phyloP scores from a whole-genome alignment of 2,329 filamentous ascomycete species.

The Didymella exigua region DNA sequence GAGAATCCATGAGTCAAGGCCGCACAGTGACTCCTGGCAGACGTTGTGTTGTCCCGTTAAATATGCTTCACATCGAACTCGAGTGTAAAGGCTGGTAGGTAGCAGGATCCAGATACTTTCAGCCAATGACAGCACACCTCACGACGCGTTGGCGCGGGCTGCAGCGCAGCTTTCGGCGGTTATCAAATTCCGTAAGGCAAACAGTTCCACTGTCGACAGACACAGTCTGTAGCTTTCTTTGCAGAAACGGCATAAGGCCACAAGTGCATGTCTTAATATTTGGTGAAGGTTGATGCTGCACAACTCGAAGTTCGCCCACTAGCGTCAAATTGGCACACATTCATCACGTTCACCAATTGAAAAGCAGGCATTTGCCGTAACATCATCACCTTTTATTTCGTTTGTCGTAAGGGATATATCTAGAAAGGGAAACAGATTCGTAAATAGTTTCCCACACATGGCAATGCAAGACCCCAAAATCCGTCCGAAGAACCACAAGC shows the following conservation, averaged over 20 bases:
- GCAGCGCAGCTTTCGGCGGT: background rate
- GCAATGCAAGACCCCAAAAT: constrained; percentile 49
- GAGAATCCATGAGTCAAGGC: constrained; percentile 15
- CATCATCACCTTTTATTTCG: constrained; percentile 45
- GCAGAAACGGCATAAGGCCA: background rate
- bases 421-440: constrained; percentile 41
- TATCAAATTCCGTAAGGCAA: background rate
- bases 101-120: background rate
- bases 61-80: background rate
- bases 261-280: background rate
- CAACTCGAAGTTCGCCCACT: constrained; percentile 24
- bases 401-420: constrained; percentile 47
- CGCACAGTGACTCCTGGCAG: background rate
- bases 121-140: constrained; percentile 3
- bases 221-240: background rate
- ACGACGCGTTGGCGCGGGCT: background rate
- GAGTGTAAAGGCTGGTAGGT: background rate
- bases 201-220: background rate
- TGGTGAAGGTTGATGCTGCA: background rate
- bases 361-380: constrained; percentile 31
- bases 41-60: background rate
- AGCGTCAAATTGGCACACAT: constrained; percentile 32
- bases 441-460: constrained; percentile 45
- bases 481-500: constrained; percentile 46
- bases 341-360: constrained; percentile 32